Conservation (phyloP, 2,329 filamentous ascomycete species). For the Corynespora cassiicola region DNA sequence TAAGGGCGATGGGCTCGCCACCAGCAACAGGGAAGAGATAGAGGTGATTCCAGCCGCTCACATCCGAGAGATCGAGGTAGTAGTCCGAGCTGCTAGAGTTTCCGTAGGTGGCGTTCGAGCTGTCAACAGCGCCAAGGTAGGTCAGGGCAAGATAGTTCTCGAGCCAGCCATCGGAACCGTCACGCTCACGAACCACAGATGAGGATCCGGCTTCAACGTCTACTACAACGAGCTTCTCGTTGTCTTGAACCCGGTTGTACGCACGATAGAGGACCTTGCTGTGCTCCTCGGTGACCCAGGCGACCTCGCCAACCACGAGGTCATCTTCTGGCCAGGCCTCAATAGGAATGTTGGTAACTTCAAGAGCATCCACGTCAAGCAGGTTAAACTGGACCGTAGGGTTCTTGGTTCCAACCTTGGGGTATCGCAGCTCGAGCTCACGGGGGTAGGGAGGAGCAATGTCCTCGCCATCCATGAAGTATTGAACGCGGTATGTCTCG, state of each 20-base stretch:
- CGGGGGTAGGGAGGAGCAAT: slow-evolving; percentile 67
- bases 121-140: slow-evolving; percentile 57
- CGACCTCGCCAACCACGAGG: slow-evolving; percentile 70
- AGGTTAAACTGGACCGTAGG: slow-evolving; percentile 69
- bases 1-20: slow-evolving; percentile 64
- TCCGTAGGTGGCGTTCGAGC: slow-evolving; percentile 40
- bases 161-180: slow-evolving; percentile 68
- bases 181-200: slow-evolving; percentile 60
- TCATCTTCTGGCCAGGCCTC: slow-evolving; percentile 66
- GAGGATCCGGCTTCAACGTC: slow-evolving; percentile 57
- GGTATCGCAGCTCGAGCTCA: slow-evolving; percentile 70
- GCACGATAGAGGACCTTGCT: slow-evolving; percentile 68
- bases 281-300: slow-evolving; percentile 70
- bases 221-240: slow-evolving; percentile 67
- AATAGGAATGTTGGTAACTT: slow-evolving; percentile 57
- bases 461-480: slow-evolving; percentile 67
- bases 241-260: slow-evolving; percentile 73
- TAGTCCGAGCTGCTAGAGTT: slow-evolving; percentile 50
- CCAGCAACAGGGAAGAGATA: slow-evolving; percentile 68
- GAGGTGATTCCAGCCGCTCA: slow-evolving; percentile 69
- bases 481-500: slow-evolving; percentile 69
- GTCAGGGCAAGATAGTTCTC: slow-evolving; percentile 64
- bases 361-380: slow-evolving; percentile 58
- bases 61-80: slow-evolving; percentile 72
- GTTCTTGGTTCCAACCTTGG: slow-evolving; percentile 72